A percentile compares a stretch with the other conserved stretches of the same genome.
phyloP scores from a whole-genome alignment of 441 rosid genomes.

The Pelargonium fulgidum region DNA sequence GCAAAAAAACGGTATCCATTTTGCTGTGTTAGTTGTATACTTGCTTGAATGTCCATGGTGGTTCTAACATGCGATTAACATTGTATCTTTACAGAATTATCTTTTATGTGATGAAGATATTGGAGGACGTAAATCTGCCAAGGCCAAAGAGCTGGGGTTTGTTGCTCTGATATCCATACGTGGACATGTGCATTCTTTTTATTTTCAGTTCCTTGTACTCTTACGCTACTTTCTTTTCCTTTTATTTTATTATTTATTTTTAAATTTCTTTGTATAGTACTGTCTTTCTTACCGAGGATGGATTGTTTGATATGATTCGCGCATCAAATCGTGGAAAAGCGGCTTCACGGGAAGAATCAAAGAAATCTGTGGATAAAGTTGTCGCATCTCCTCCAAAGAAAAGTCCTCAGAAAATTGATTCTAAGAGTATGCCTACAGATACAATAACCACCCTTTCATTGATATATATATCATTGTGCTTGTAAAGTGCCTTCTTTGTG shows the following conservation, averaged over 20 bases:
- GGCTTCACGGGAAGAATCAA: constrained; percentile 32
- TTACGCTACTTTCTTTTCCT: constrained; percentile 1
- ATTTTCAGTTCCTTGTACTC: constrained; percentile 21
- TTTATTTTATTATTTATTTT: constrained; percentile 14
- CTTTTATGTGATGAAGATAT: constrained; percentile 95
- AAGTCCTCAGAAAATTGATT: constrained; percentile 55
- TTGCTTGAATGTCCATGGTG: constrained; percentile 15
- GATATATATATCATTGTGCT: background rate
- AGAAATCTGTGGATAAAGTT: constrained; percentile 34
- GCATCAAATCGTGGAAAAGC: constrained; percentile 48
- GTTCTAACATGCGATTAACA: constrained; percentile 26
- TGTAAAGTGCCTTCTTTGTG: constrained; percentile 5
- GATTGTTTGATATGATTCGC: constrained; percentile 70
- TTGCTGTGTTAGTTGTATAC: constrained; percentile 1
- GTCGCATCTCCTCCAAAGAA: constrained; percentile 37
- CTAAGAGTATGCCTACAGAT: constrained; percentile 39
- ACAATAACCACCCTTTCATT: constrained; percentile 14
- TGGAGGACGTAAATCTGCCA: constrained; percentile 74
- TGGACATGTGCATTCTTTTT: constrained; percentile 7
- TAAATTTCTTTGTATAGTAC: constrained; percentile 40
- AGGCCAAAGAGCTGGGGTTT: constrained; percentile 93
- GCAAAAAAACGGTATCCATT: constrained; percentile 84
- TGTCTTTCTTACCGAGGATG: constrained; percentile 81
- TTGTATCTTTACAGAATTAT: constrained; percentile 56
- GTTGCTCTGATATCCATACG: constrained; percentile 21